These are phyloP conservation scores for Medicago ruthenica DNA, from an alignment of 306 rosid species.

Conservation along the genomic window DNA sequence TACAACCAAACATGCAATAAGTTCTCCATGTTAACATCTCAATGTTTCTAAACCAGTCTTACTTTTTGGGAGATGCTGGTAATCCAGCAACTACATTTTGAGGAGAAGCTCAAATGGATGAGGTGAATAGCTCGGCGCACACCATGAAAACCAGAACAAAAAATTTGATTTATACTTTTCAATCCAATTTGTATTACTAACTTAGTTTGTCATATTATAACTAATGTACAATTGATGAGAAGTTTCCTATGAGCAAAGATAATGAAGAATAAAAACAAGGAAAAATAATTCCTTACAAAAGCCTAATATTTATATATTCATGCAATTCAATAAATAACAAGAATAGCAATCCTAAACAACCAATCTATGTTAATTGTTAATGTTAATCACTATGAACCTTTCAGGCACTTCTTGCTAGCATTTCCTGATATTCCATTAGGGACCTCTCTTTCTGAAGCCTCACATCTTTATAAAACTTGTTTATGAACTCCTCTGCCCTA, in stretches of 20 bases:
- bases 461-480: not conserved
- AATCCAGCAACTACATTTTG: no score
- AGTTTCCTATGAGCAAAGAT: not conserved
- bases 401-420: not conserved
- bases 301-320: not conserved
- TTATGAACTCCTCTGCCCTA: not conserved
- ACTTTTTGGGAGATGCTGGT: no score
- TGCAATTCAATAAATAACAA: not conserved
- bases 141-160: not conserved
- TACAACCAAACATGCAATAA: not conserved
- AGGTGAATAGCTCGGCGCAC: no score
- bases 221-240: slow-evolving; percentile 17
- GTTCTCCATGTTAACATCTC: no score
- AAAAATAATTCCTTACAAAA: not conserved
- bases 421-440: not conserved
- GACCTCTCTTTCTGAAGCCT: not conserved
- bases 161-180: not conserved
- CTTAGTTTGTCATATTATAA: not conserved
- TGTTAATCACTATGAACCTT: not conserved
- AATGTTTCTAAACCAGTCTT: no score
- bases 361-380: not conserved
- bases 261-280: slow-evolving; percentile 35
- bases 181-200: slow-evolving; percentile 22
- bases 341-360: slow-evolving; percentile 19
- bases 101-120: no score